Percentiles rank a stretch among this genome's conserved stretches.
Evolutionary conservation across 805 yeast species (phyloP).

Genomic region (Zygosaccharomyces bailii): DNA sequence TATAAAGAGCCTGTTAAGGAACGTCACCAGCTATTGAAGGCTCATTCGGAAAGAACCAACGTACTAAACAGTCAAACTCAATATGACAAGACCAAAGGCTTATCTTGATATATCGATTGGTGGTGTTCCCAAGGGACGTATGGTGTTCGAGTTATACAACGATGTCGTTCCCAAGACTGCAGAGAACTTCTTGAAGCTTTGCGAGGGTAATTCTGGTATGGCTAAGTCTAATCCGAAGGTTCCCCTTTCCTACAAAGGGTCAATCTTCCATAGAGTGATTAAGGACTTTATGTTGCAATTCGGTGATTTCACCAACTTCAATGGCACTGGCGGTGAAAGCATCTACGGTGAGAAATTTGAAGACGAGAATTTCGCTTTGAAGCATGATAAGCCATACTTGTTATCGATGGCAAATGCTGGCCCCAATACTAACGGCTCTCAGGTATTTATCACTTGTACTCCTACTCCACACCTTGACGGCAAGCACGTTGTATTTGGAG

Average conservation of each 20-base stretch:
- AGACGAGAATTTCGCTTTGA: constrained; percentile 78
- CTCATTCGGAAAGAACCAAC: too few relatives aligned
- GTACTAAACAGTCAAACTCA: neutral
- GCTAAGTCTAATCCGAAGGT: constrained; percentile 35
- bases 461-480: constrained; percentile 93
- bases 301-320: constrained; percentile 77
- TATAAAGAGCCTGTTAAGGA: neutral
- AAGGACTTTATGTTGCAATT: constrained; percentile 90
- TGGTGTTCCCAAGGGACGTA: constrained; percentile 65
- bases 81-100: constrained; percentile 48
- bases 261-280: constrained; percentile 91
- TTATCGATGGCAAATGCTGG: constrained; percentile 98
- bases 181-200: constrained; percentile 82
- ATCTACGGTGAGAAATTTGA: constrained; percentile 83
- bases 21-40: too few relatives aligned
- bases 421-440: constrained; percentile 93
- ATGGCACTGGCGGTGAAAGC: constrained; percentile 80
- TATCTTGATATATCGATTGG: constrained; percentile 79
- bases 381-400: constrained; percentile 81
- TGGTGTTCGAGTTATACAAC: constrained; percentile 67
- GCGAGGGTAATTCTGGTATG: constrained; percentile 77
- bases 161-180: constrained; percentile 84
- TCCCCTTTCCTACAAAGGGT: constrained; percentile 72
- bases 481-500: constrained; percentile 95
- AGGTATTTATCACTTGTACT: constrained; percentile 88